Evolutionary conservation across 495 filamentous ascomycete genomes (phyloP).

Genomic region (Podospora anserina): DNA sequence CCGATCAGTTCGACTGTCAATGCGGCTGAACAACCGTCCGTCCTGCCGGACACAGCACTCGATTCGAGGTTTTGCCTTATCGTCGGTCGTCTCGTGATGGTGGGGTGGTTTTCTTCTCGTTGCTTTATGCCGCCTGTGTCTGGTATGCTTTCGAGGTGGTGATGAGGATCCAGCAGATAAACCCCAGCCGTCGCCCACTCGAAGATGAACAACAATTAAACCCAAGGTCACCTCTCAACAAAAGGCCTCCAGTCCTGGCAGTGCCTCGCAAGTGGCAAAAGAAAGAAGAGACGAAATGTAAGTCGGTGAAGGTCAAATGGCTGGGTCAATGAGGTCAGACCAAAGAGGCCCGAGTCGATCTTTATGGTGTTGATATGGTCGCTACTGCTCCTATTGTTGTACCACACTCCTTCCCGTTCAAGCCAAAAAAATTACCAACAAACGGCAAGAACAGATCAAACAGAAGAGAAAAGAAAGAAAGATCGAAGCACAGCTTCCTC

Average conservation of each 20-base stretch:
- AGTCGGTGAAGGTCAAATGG: background rate
- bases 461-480: conserved; percentile 7
- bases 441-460: conserved; percentile 11
- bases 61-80: background rate
- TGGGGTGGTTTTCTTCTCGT: background rate
- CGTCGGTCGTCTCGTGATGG: background rate
- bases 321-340: background rate
- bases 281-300: background rate
- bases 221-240: background rate
- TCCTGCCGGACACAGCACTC: background rate
- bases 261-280: background rate
- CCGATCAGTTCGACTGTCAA: conserved; percentile 19
- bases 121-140: background rate
- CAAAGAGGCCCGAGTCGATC: background rate
- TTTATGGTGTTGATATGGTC: background rate
- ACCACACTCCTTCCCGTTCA: background rate
- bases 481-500: conserved; percentile 23
- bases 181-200: background rate
- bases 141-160: background rate
- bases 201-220: background rate
- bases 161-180: background rate
- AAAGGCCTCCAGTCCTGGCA: background rate
- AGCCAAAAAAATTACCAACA: background rate
- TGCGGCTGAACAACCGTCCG: conserved; percentile 11
- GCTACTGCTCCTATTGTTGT: background rate